phyloP scores from a whole-genome alignment of 1,284 basidiomycete species.

The Marasmius fiardii region DNA sequence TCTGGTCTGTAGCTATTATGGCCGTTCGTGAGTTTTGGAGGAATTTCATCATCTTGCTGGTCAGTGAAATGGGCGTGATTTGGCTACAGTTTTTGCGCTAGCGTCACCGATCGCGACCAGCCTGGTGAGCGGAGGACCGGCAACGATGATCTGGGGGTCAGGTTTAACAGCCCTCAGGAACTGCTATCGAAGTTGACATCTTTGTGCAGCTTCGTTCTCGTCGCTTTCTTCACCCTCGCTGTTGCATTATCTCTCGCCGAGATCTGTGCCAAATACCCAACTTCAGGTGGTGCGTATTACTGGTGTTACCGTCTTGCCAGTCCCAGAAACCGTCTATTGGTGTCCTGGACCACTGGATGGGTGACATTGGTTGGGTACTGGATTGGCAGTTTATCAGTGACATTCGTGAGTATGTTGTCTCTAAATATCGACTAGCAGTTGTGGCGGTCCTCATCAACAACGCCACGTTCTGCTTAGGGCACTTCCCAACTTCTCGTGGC shows the following conservation, averaged over 20 bases:
- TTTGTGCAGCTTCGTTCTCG: slow-evolving; percentile 41
- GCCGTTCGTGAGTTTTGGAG: slow-evolving; percentile 54
- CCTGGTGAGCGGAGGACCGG: slow-evolving; percentile 49
- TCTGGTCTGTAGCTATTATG: slow-evolving; percentile 40
- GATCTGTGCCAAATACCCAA: slow-evolving; percentile 54
- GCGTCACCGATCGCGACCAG: slow-evolving; percentile 50
- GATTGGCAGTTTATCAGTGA: slow-evolving; percentile 49
- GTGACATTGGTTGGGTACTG: slow-evolving; percentile 55
- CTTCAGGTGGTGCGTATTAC: slow-evolving; percentile 56
- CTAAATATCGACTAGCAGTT: too few relatives aligned
- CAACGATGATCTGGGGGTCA: slow-evolving; percentile 51
- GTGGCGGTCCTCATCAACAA: too few relatives aligned
- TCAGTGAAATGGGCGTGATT: slow-evolving; percentile 7
- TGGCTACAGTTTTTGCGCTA: slow-evolving; percentile 43
- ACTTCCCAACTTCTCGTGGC: too few relatives aligned
- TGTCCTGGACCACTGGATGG: slow-evolving; percentile 59
- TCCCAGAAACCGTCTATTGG: slow-evolving; percentile 35
- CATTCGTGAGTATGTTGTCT: slow-evolving; percentile 44
- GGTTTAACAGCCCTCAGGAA: slow-evolving; percentile 8
- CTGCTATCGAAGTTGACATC: not conserved
- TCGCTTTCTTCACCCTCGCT: slow-evolving; percentile 40
- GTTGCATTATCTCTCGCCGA: slow-evolving; percentile 52
- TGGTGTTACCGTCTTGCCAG: slow-evolving; percentile 52
- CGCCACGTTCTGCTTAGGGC: too few relatives aligned
- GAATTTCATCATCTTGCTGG: not conserved